Percentiles rank a stretch among this genome's conserved stretches.
These are phyloP conservation scores for Neurospora intermedia DNA, from an alignment of 495 filamentous ascomycete genomes.

Conservation along the genomic window DNA sequence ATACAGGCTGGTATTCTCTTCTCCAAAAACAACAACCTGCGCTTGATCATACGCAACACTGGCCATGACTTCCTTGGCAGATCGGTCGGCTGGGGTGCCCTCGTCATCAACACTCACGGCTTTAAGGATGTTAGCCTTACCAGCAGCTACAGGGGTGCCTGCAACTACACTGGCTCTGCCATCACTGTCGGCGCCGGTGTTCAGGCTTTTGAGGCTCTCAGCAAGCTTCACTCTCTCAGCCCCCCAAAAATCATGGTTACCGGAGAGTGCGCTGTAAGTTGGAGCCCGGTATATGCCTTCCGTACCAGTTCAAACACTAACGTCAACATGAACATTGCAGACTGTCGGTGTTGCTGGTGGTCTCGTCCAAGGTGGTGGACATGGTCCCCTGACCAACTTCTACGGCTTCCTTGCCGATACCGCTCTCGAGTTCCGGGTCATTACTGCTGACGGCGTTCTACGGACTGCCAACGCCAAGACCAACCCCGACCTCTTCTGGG, in stretches of 20 bases:
- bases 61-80: conserved; percentile 51
- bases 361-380: conserved; percentile 46
- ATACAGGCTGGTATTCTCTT: conserved; percentile 43
- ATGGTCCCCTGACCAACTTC: conserved; percentile 39
- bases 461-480: conserved; percentile 38
- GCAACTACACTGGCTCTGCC: conserved; percentile 32
- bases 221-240: conserved; percentile 29
- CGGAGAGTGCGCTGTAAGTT: conserved; percentile 31
- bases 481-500: conserved; percentile 56
- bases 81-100: conserved; percentile 45
- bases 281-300: neutral
- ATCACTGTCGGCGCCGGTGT: conserved; percentile 41
- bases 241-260: conserved; percentile 41
- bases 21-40: conserved; percentile 43
- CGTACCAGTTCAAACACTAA: conserved; percentile 28
- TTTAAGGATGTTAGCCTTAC: conserved; percentile 41
- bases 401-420: conserved; percentile 47
- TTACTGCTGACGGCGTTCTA: conserved; percentile 45
- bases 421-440: conserved; percentile 43
- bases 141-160: conserved; percentile 23
- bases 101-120: conserved; percentile 54
- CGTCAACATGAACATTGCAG: conserved; percentile 35
- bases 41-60: conserved; percentile 55
- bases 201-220: conserved; percentile 33
- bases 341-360: conserved; percentile 43